Conservation (phyloP, 192 early-diverging fungal species). For the Coemansia sp. region DNA sequence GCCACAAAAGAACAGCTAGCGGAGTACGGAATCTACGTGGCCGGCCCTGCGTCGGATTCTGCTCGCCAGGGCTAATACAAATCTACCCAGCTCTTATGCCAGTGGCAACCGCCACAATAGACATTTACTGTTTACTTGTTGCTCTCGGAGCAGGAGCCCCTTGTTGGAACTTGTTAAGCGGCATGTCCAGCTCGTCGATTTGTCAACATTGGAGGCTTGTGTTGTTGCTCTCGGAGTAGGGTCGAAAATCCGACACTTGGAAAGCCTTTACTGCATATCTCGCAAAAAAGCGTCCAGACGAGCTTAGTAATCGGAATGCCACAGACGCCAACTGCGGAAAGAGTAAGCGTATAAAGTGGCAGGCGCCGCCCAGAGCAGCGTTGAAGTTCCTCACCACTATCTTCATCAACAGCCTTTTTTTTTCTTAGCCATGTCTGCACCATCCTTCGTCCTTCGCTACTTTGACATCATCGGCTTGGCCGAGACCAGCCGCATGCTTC, state of each 20-base stretch:
- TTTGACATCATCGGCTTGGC: conserved; percentile 28
- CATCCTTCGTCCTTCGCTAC: conserved; percentile 38
- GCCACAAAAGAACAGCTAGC: conserved; percentile 63
- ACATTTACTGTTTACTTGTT: not conserved
- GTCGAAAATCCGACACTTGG: no score
- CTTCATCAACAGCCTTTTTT: not conserved
- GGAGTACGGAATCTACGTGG: conserved; percentile 64
- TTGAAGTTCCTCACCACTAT: not conserved
- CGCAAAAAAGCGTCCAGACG: no score
- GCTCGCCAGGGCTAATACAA: not conserved
- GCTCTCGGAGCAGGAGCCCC: not conserved
- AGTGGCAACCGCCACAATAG: not conserved
- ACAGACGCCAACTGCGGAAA: no score
- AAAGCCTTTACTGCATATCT: no score
- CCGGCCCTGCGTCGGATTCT: not conserved
- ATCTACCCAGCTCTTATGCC: no score
- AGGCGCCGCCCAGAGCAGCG: not conserved
- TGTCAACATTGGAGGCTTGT: no score
- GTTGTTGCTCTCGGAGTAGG: not conserved
- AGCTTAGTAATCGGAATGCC: no score
- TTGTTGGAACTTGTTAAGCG: no score
- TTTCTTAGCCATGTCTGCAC: not conserved
- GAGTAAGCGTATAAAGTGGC: not conserved
- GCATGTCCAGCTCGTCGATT: no score
- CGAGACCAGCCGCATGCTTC: conserved; percentile 44